Percentiles rank a stretch among this genome's conserved stretches.
Conservation (phyloP, 2,329 filamentous ascomycete genomes). For the Lasiodiplodia hormozganensis region DNA sequence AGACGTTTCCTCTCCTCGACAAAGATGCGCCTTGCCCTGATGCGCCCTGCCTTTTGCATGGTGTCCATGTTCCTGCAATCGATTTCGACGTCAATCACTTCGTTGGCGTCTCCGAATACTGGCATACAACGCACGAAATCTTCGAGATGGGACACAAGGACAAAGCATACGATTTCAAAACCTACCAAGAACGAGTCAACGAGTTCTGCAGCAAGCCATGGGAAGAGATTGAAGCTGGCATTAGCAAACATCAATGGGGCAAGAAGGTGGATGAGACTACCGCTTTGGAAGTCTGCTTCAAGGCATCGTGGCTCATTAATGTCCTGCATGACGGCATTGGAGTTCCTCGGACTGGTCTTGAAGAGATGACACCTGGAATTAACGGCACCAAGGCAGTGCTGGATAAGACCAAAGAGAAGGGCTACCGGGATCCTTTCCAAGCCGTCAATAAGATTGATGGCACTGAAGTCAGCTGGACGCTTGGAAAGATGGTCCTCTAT, state of each 20-base stretch:
- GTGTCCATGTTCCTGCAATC: slow-evolving; percentile 90
- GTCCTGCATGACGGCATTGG: slow-evolving; percentile 96
- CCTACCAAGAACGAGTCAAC: slow-evolving; percentile 84
- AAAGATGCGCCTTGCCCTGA: slow-evolving; percentile 87
- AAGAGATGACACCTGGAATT: slow-evolving; percentile 62
- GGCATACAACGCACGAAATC: slow-evolving; percentile 96
- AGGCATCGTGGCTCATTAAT: slow-evolving; percentile 97
- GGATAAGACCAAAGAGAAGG: slow-evolving; percentile 73
- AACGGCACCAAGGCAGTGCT: slow-evolving; percentile 77
- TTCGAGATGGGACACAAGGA: slow-evolving; percentile 79
- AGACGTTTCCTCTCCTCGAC: slow-evolving; percentile 84
- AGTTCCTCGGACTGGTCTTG: slow-evolving; percentile 82
- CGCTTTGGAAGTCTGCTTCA: slow-evolving; percentile 92
- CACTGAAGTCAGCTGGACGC: slow-evolving; percentile 94
- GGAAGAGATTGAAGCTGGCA: slow-evolving; percentile 72
- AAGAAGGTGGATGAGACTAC: slow-evolving; percentile 76
- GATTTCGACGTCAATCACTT: slow-evolving; percentile 99
- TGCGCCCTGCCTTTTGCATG: slow-evolving; percentile 85
- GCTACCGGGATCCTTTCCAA: slow-evolving; percentile 85
- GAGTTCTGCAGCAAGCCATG: slow-evolving; percentile 87
- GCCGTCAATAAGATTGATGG: slow-evolving; percentile 91
- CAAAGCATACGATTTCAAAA: slow-evolving; percentile 86
- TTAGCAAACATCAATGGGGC: slow-evolving; percentile 72
- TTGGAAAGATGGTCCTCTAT: slow-evolving; percentile 96
- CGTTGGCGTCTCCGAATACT: slow-evolving; percentile 96